Conservation (phyloP, 2,329 filamentous ascomycete species). For the Fusarium cyanostomum region DNA sequence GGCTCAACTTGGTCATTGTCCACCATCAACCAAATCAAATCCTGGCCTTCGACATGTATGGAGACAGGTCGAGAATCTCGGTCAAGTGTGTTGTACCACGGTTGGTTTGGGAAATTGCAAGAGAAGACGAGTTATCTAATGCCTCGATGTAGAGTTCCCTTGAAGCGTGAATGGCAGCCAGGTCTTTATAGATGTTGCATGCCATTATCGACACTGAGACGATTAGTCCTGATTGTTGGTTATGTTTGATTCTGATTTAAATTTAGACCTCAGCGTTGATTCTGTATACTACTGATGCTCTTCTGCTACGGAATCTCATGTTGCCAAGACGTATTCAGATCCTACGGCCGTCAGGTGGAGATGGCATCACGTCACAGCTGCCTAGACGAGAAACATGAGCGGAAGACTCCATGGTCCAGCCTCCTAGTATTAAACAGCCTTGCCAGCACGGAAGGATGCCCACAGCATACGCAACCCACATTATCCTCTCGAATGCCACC, state of each 20-base stretch:
- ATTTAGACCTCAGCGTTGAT: no score
- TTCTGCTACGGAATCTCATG: neutral
- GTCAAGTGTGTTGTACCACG: neutral
- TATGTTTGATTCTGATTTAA: neutral
- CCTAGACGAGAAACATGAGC: neutral
- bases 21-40: no score
- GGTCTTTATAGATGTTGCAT: neutral
- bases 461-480: neutral
- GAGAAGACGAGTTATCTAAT: neutral
- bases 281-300: no score
- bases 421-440: neutral
- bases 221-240: neutral
- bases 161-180: neutral
- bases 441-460: neutral
- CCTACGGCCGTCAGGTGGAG: neutral
- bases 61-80: neutral
- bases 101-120: neutral
- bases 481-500: neutral
- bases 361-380: neutral
- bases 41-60: no score
- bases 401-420: neutral
- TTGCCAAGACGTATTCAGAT: neutral
- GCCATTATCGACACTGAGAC: neutral
- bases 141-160: neutral
- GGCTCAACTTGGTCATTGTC: no score